A percentile compares a stretch with the other conserved stretches of the same genome.
phyloP scores from a whole-genome alignment of 495 filamentous ascomycete genomes.

The Penicillium antarcticum region DNA sequence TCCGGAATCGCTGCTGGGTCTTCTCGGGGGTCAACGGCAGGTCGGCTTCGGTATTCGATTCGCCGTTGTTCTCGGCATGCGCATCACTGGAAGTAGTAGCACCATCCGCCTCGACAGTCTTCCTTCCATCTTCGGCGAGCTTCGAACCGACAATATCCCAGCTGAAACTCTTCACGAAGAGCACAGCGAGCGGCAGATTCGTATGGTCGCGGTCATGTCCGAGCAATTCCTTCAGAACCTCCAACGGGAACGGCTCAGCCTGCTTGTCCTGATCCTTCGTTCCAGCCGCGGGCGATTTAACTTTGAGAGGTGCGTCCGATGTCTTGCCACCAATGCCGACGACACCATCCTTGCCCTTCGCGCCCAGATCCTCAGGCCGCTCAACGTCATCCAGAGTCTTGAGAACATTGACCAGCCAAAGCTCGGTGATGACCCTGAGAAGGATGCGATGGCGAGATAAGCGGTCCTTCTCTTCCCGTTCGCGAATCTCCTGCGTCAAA shows the following conservation, averaged over 20 bases:
- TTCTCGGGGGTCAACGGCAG: constrained; percentile 71
- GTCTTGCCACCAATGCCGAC: constrained; percentile 44
- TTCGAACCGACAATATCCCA: constrained; percentile 92
- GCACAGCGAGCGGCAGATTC: constrained; percentile 85
- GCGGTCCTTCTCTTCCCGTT: constrained; percentile 95
- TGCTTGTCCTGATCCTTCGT: constrained; percentile 41
- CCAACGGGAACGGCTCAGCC: constrained; percentile 85
- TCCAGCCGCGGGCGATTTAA: constrained; percentile 23
- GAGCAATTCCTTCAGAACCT: constrained; percentile 93
- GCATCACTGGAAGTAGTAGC: constrained; percentile 50
- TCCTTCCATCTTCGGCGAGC: constrained; percentile 67
- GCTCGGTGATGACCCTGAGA: constrained; percentile 85
- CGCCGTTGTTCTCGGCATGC: constrained; percentile 44
- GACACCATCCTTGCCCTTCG: constrained; percentile 60
- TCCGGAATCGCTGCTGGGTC: constrained; percentile 80
- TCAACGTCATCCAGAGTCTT: constrained; percentile 85
- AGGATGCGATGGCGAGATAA: constrained; percentile 81
- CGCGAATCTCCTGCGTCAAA: constrained; percentile 73
- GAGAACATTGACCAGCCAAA: constrained; percentile 91
- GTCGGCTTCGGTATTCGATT: constrained; percentile 45
- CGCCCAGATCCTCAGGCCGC: constrained; percentile 76
- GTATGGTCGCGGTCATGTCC: constrained; percentile 89
- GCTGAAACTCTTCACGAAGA: constrained; percentile 93
- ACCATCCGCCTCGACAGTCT: constrained; percentile 82
- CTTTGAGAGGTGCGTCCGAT: constrained; percentile 53